A percentile compares a stretch with the other conserved stretches of the same genome.
Conservation (phyloP, 345 rosid species). For the Euphorbia peplus region DNA sequence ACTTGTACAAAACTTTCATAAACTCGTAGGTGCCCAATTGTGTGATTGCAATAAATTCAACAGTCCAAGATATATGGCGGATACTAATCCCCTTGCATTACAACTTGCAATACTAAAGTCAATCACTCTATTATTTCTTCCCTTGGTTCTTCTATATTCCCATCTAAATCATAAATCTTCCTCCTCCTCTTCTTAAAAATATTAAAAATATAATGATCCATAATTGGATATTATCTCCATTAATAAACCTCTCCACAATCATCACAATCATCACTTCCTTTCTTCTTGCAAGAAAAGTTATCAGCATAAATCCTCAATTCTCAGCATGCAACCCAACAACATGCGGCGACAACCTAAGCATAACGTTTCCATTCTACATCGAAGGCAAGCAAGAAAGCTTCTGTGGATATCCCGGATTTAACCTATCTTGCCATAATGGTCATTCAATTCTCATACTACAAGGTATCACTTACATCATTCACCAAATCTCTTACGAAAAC, state of each 20-base stretch:
- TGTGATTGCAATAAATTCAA: slow-evolving; percentile 17
- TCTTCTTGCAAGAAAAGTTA: slow-evolving; percentile 5
- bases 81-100: background rate
- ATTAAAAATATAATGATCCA: too few relatives aligned
- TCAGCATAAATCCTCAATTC: slow-evolving; percentile 15
- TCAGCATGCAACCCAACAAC: slow-evolving; percentile 24
- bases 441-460: slow-evolving; percentile 28
- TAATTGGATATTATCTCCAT: slow-evolving; percentile 5
- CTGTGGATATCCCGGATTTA: slow-evolving; percentile 53
- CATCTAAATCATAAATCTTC: background rate
- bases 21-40: background rate
- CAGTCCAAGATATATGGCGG: slow-evolving; percentile 26
- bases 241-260: slow-evolving; percentile 7
- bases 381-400: slow-evolving; percentile 15
- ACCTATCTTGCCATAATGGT: slow-evolving; percentile 29
- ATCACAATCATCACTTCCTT: too few relatives aligned
- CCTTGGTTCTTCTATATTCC: background rate
- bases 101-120: slow-evolving; percentile 2
- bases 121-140: slow-evolving; percentile 4
- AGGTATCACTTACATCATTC: slow-evolving; percentile 22
- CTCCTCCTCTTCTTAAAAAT: background rate
- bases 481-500: slow-evolving; percentile 25
- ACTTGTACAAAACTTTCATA: slow-evolving; percentile 1
- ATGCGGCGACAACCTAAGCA: slow-evolving; percentile 30
- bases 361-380: slow-evolving; percentile 43